Conservation (phyloP, 768 basidiomycete genomes). For the Terana coerulea region DNA sequence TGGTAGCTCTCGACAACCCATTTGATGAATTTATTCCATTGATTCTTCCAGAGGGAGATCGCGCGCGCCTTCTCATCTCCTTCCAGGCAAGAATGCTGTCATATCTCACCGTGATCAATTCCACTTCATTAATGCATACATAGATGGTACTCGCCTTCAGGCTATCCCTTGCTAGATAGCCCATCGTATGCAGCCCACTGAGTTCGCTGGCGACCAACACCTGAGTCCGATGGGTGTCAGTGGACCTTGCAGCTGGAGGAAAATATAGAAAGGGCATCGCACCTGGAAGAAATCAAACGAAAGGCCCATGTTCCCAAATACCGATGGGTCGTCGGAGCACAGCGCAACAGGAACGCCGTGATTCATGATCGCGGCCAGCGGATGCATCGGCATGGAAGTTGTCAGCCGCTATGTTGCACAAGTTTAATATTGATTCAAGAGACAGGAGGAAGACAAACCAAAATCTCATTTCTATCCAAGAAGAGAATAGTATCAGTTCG, state of each 20-base stretch:
- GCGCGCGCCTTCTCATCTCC: conserved; percentile 42
- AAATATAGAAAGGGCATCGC: conserved; percentile 27
- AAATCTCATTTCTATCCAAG: conserved; percentile 59
- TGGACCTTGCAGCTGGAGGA: not conserved
- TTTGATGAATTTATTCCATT: conserved; percentile 46
- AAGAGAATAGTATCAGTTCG: not conserved
- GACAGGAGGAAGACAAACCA: conserved; percentile 37
- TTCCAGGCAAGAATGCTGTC: conserved; percentile 51
- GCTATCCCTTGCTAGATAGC: conserved; percentile 60
- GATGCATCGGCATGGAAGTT: conserved; percentile 78
- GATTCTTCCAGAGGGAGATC: conserved; percentile 40
- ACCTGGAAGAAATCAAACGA: conserved; percentile 80
- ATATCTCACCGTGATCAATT: not conserved
- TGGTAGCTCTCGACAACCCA: conserved; percentile 31
- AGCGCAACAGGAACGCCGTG: conserved; percentile 70
- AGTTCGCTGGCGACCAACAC: conserved; percentile 68
- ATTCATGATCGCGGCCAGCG: conserved; percentile 64
- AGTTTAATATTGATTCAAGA: not conserved
- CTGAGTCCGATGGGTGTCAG: not conserved
- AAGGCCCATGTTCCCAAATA: conserved; percentile 76
- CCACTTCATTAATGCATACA: not conserved
- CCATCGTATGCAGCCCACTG: conserved; percentile 58
- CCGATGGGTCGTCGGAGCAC: conserved; percentile 71
- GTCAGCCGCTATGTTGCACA: conserved; percentile 62
- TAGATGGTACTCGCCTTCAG: conserved; percentile 40